Conservation (phyloP, 1,284 basidiomycete species). For the Kwoniella shivajii region DNA sequence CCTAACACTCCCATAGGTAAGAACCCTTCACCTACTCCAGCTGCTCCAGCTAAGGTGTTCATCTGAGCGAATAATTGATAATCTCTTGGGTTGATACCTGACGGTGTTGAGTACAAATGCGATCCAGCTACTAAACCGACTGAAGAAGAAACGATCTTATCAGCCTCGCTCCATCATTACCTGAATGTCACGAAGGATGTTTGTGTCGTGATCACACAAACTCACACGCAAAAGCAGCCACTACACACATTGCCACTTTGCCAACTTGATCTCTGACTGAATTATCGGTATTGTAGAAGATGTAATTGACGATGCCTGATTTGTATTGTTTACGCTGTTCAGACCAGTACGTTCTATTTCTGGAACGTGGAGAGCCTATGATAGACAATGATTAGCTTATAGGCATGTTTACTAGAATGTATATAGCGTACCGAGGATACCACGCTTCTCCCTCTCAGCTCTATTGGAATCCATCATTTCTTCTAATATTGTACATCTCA, state of each 20-base stretch:
- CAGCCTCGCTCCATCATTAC: background rate
- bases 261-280: conserved; percentile 22
- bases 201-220: too few species aligned
- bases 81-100: conserved; percentile 34
- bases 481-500: conserved; percentile 41
- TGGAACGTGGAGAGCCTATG: background rate
- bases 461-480: conserved; percentile 24
- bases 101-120: conserved; percentile 17
- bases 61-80: conserved; percentile 34
- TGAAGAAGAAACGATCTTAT: conserved; percentile 9
- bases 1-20: conserved; percentile 30
- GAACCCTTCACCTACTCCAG: conserved; percentile 42
- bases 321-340: conserved; percentile 13
- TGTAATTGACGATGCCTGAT: conserved; percentile 28
- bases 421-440: conserved; percentile 19
- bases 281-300: conserved; percentile 22
- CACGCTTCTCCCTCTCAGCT: conserved; percentile 20
- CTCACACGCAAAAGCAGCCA: conserved; percentile 36
- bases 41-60: conserved; percentile 36
- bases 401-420: background rate
- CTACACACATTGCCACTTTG: conserved; percentile 21
- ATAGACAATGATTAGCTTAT: background rate
- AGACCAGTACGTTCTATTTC: conserved; percentile 12
- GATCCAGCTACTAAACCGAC: conserved; percentile 38
- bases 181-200: background rate